Percentiles rank a stretch among this genome's conserved stretches.
These are phyloP conservation scores for Ceratobasidium sp. DNA, from an alignment of 1,284 basidiomycete species.

Conservation along the genomic window DNA sequence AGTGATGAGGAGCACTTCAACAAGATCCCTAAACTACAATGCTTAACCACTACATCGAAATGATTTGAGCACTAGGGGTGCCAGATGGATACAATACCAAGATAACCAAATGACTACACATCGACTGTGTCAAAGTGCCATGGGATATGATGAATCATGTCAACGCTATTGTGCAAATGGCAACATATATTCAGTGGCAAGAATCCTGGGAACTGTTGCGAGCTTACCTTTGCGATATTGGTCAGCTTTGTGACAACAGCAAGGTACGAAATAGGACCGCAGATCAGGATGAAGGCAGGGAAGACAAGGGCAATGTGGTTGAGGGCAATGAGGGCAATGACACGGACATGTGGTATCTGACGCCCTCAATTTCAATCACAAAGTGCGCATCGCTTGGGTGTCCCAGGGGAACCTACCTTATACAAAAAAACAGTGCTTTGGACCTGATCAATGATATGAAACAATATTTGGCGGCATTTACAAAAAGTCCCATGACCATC, in stretches of 20 bases:
- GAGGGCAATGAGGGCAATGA: too few relatives aligned
- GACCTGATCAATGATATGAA: not conserved
- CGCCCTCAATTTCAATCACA: too few relatives aligned
- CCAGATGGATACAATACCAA: constrained; percentile 1
- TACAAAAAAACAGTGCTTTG: not conserved
- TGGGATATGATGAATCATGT: not conserved
- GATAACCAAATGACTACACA: not conserved
- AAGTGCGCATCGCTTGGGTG: not conserved
- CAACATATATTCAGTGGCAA: not conserved
- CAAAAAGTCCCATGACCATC: not conserved
- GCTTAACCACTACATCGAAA: constrained; percentile 1
- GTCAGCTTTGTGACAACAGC: not conserved
- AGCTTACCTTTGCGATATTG: not conserved
- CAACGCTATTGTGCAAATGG: not conserved
- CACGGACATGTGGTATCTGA: too few relatives aligned
- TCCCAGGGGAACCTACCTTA: not conserved
- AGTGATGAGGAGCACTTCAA: constrained; percentile 16
- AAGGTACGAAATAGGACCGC: too few relatives aligned
- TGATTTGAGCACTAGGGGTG: not conserved
- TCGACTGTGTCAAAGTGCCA: constrained; percentile 1
- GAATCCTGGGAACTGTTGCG: not conserved
- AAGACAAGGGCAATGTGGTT: not conserved
- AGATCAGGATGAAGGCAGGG: not conserved
- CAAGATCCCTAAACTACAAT: constrained; percentile 36
- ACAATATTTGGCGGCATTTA: not conserved